Evolutionary conservation across 2,329 filamentous ascomycete species (phyloP), one percentile per base, ranked within the genome.

Genomic region (Dactylellina cionopaga): DNA sequence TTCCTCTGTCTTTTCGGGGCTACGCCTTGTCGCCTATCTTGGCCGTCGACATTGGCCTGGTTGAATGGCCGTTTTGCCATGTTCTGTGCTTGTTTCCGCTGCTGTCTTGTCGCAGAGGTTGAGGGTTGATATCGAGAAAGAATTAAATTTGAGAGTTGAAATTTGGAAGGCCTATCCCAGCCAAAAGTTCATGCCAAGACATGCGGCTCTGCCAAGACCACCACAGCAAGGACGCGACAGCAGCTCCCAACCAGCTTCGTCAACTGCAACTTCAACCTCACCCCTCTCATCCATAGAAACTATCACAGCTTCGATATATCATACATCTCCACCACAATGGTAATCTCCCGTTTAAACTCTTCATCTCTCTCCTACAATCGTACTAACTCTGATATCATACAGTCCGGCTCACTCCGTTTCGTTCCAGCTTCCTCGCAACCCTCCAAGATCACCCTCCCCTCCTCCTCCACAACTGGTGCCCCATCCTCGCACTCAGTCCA

Each of bases 401-500:
- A 96, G 91, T 90, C 92, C 47, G 56, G 56, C 56, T 54, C 64
- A 79, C 90, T 98, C 86, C 92, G 92, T 83, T 90, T 99, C 83
- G 88, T 92, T 76, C 95, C 95, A 80, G 80, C 88, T 73, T 81
- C 88, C 78, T 79, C 84, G 76, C 87, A 94, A 84, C 82, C 88
- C 77, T 87, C 84, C 76, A 85, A 86, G 79, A 89, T 87, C 82
- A 85, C 84, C 78, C 89, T 90, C 83, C 83, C 85, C 76, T 78
- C 77, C 77, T 77, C 85, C 66, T 81, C 85, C 79, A 86, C 85
- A 75, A 85, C 86, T 77, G 88, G 87, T 63, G 95, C 95, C 2
- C 95, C 95, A 77, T 97, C 94, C 0, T 94, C 92, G 13, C 93
- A 93, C 0, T 94, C 94, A 77, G 85, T 98, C 75, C 93, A 96